Conservation (phyloP, 1,284 basidiomycete species). For the Rhodotorula sp. region DNA sequence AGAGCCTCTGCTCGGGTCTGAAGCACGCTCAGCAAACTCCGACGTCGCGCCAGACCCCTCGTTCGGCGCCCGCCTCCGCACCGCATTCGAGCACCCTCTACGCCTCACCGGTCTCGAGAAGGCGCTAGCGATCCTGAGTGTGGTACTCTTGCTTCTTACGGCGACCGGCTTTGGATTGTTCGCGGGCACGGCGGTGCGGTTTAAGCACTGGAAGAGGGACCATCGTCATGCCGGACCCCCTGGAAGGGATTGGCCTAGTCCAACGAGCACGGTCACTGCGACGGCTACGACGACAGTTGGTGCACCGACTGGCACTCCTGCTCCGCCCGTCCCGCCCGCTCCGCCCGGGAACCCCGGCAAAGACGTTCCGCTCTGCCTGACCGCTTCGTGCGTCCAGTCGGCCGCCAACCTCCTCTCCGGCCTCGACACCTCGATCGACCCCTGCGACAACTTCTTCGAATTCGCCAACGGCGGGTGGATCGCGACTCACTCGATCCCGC, state of each 20-base stretch:
- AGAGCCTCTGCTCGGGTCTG: slow-evolving; percentile 8
- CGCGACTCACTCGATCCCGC: slow-evolving; percentile 72
- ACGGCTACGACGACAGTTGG: slow-evolving; percentile 38
- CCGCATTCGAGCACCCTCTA: slow-evolving; percentile 54
- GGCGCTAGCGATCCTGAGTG: slow-evolving; percentile 69
- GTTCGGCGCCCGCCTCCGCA: slow-evolving; percentile 12
- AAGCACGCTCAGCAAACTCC: not conserved
- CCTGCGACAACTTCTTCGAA: slow-evolving; percentile 93
- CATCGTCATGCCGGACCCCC: slow-evolving; percentile 24
- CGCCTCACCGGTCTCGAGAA: slow-evolving; percentile 81
- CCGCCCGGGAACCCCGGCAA: slow-evolving; percentile 51
- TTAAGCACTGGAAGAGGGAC: slow-evolving; percentile 51
- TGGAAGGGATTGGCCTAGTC: slow-evolving; percentile 13
- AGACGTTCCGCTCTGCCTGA: slow-evolving; percentile 60
- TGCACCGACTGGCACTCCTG: slow-evolving; percentile 49
- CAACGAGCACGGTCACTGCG: slow-evolving; percentile 47
- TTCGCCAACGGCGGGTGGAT: slow-evolving; percentile 81
- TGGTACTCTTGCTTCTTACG: slow-evolving; percentile 75
- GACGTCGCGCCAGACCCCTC: not conserved
- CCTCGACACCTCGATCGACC: slow-evolving; percentile 78
- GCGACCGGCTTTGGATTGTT: slow-evolving; percentile 90
- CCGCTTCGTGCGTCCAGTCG: slow-evolving; percentile 76
- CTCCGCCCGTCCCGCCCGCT: slow-evolving; percentile 19
- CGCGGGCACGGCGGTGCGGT: slow-evolving; percentile 75
- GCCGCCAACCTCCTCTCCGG: slow-evolving; percentile 78